Evolutionary conservation across 768 basidiomycete species (phyloP), one percentile per base, ranked within the genome.

Genomic region (Heimioporus sp.): DNA sequence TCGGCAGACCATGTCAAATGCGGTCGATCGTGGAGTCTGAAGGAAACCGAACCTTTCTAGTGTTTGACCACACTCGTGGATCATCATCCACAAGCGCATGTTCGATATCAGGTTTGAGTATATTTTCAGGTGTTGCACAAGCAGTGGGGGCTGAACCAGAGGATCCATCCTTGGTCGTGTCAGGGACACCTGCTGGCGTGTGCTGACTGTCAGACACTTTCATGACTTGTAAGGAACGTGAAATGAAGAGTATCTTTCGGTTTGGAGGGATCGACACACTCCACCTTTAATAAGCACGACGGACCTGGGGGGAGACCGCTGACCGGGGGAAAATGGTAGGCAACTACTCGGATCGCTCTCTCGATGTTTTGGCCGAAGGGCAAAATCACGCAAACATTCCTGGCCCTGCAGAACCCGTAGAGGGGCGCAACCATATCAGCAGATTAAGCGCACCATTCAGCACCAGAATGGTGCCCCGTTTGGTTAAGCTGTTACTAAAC

Each of bases 21-120:
- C 15, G 15, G 13, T 40, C 31, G 5, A 7, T 24, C 20, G 10
- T 17, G 32, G 19, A 16, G 4, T 16, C 4, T 10, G 35, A 15
- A 28, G 21, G 16, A 19, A 10, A 47, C 24, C 41, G 53, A 19
- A 83, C 86, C 76, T 87, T 87, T 57, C 79, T 75, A 28, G 76
- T 47, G 36, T 64, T 55, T 7, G 81, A 78, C 86, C 86, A 87
- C 49, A 62, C 59, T 35, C 86, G 76, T 1, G 86, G 86, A 65
- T 87, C 86, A 58, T 87, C 76, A 10, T 72, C 66, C 16, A 87
- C 85, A 20, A 53, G 21, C 9, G 61, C 65, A 48, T 74, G 74
- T 46, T 74, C 74, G 15, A 74, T 73, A 41, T 74, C 75, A 19
- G 46, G 54, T 37, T 61, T 55, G 31, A 40, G 19, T 12, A 36